Evolutionary conservation across 306 rosid genomes (phyloP).

Genomic region (Biancaea sappan): DNA sequence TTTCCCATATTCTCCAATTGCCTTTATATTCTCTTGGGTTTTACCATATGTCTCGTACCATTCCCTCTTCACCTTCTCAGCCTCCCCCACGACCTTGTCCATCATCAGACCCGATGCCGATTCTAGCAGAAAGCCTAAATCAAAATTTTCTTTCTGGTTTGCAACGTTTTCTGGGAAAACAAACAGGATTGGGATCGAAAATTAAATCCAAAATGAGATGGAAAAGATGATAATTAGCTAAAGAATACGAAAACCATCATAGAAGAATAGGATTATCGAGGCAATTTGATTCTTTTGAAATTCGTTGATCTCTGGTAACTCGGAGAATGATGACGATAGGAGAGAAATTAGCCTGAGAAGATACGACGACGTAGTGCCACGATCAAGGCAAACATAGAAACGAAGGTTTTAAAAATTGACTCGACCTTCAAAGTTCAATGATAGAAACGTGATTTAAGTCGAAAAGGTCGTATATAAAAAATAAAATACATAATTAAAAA

Average conservation of each 20-base stretch:
- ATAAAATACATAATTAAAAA: too few relatives aligned
- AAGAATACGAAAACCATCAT: neutral
- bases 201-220: neutral
- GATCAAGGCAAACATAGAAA: too few relatives aligned
- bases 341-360: neutral
- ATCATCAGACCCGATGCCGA: slow-evolving; percentile 1
- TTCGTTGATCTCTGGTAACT: neutral
- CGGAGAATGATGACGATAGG: neutral
- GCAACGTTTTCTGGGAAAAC: neutral
- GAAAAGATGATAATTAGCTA: neutral
- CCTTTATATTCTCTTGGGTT: slow-evolving; percentile 59
- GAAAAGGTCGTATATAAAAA: too few relatives aligned
- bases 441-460: too few relatives aligned
- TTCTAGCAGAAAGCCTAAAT: neutral
- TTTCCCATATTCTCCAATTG: slow-evolving; percentile 63
- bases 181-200: neutral
- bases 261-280: neutral
- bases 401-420: too few relatives aligned
- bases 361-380: too few relatives aligned
- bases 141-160: neutral
- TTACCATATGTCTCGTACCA: slow-evolving; percentile 67
- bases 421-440: too few relatives aligned
- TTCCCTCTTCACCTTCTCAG: slow-evolving; percentile 65
- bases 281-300: neutral
- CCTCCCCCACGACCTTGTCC: slow-evolving; percentile 85